Evolutionary conservation across 2,329 filamentous ascomycete species (phyloP).

Genomic region (Cryphonectria carpinicola): DNA sequence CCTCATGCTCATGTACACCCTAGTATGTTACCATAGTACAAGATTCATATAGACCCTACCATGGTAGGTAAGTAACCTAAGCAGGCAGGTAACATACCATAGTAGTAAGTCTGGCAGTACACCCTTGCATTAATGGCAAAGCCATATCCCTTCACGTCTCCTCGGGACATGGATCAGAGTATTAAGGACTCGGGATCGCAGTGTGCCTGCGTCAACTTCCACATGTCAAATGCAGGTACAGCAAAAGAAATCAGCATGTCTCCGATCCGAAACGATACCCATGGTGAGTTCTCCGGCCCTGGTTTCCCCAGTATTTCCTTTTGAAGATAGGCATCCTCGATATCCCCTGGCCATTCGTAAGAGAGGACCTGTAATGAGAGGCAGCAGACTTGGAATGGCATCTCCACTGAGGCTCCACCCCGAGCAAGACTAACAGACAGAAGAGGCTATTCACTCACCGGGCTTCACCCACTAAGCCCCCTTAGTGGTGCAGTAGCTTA

Average conservation of each 20-base stretch:
- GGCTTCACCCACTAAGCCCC: background rate
- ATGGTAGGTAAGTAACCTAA: background rate
- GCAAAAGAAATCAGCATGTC: background rate
- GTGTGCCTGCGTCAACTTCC: background rate
- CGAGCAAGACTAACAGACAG: background rate
- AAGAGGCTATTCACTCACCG: background rate
- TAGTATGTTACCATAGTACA: background rate
- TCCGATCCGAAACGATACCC: background rate
- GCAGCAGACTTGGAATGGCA: background rate
- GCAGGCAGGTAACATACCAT: background rate
- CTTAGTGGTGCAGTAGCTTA: constrained; percentile 1
- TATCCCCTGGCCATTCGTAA: background rate
- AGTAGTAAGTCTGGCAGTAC: background rate
- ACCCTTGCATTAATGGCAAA: background rate
- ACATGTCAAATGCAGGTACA: background rate
- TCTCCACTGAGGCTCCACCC: background rate
- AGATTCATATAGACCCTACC: background rate
- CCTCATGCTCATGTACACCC: background rate
- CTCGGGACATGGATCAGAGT: background rate
- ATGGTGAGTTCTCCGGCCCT: background rate
- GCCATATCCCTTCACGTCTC: background rate
- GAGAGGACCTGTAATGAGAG: background rate
- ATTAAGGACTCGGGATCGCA: background rate
- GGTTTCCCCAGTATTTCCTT: background rate
- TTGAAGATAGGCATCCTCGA: background rate